Evolutionary conservation across 139 green algal species (phyloP), one percentile per base, ranked within the genome.

Genomic region (Auxenochlorella protothecoides): DNA sequence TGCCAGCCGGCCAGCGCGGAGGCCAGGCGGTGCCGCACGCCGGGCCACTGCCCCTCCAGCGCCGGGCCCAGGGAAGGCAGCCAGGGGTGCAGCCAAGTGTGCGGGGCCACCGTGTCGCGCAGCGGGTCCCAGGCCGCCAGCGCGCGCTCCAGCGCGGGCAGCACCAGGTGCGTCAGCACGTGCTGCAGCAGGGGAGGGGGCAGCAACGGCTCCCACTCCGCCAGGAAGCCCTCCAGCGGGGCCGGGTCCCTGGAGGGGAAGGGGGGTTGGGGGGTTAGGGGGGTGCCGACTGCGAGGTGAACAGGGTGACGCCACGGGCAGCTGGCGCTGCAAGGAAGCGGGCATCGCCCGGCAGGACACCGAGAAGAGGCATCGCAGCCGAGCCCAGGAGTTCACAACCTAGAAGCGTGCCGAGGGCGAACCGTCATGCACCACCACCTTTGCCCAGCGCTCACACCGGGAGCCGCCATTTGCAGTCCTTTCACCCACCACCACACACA

Each of bases 71-170:
- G 80, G 65, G 82, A 80, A 4, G 87, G 86, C 73, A 99, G 87
- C 94, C 94, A 99, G 55, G 94, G 94, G 78, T 98, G 94, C 75
- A 98, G 77, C 94, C 94, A 99, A 5, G 84, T 83, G 75, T 99
- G 94, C 65, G 97, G 85, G 16, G 94, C 81, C 70, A 95, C 79
- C 5, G 85, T 84, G 76, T 97, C 93, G 13, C 72, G 63, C 27
- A 83, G 78, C 52, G 94, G 94, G 75, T 98, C 88, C 94, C 94
- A 99, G 5, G 72, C 68, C 53, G 87, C 80, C 27, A 97, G 86
- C 54, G 86, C 88, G 16, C 69, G n/a, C n/a, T 72, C 66, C 63
- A 98, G 79, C 75, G 83, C 76, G 51, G 94, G 94, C 73, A 97
- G 75, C 11, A 98, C 82, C 57, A 95, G 80, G 16, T 80, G 80